Evolutionary conservation across 2,329 filamentous ascomycete genomes (phyloP), one percentile per base, ranked within the genome.

Genomic region (Colletotrichum higginsianum): DNA sequence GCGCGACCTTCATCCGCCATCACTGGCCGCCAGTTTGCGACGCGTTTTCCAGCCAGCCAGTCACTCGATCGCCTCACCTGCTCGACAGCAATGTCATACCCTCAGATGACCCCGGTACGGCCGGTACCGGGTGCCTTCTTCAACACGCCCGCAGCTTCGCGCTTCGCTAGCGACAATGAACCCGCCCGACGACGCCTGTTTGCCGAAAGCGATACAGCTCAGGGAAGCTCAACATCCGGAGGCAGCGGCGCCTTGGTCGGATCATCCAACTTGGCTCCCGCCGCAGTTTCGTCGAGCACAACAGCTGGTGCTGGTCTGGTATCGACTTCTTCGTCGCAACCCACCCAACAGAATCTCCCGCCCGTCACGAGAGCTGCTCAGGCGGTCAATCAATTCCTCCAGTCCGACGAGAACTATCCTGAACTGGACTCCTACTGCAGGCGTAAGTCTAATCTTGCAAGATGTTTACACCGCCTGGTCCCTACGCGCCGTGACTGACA

Each of bases 341-440:
- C 84, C 66, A 85, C 87, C 71, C 80, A 78, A 13, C 83, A 85
- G 53, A 81, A 83, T 68, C 79, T 93, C 57, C 90, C 90, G 55
- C 93, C 93, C 0, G 88, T 97, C 71, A 89, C 93, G 75, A 93
- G 94, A 81, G 96, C 94, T 23, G 94, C 95, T 57, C 88, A 87
- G 75, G 95, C 93, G 23, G 92, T 99, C 80, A 97, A 97, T 81
- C 89, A 91, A 75, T 92, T 93, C 55, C 84, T 98, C 55, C 86
- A 90, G 71, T 86, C 88, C 71, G 96, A 98, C 79, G 90, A 91
- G 77, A 90, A 90, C 78, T 99, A 94, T 79, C 95, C 95, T 8
- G 94, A 97, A 74, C 85, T 99, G 21, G 96, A 98, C 80, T 93
- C 90, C 69, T 98, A 98, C 83, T 91, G 97, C 77, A 90, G 92